Conservation (phyloP, 2,329 filamentous ascomycete species). For the Dothistroma pini region DNA sequence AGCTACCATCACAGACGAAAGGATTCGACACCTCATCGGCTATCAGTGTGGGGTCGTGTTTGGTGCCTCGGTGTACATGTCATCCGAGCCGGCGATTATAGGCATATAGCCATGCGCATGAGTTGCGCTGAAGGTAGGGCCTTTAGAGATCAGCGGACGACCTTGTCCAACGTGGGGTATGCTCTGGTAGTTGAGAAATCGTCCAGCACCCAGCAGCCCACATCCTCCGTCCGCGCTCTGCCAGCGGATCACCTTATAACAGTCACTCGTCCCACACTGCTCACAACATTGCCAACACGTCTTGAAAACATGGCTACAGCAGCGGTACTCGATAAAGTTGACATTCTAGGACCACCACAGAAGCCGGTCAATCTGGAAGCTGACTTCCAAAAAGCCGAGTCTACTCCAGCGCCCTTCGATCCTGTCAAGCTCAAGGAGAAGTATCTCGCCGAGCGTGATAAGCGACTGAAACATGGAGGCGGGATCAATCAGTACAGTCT, state of each 20-base stretch:
- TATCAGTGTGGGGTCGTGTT: background rate
- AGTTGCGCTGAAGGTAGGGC: background rate
- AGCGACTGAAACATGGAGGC: conserved; percentile 17
- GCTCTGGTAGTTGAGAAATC: background rate
- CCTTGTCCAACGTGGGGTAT: background rate
- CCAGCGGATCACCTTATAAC: background rate
- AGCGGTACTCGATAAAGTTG: conserved; percentile 17
- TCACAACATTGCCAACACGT: background rate
- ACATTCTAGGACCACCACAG: conserved; percentile 18
- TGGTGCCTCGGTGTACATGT: background rate
- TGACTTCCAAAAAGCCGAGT: conserved; percentile 19
- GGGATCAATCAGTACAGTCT: conserved; percentile 23
- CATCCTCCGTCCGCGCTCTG: background rate
- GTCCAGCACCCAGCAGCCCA: background rate
- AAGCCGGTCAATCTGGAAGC: conserved; percentile 19
- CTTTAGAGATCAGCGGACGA: background rate
- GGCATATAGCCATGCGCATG: background rate
- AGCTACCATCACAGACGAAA: background rate
- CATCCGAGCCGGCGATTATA: background rate
- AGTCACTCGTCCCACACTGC: background rate
- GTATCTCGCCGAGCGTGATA: conserved; percentile 22
- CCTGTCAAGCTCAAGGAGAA: conserved; percentile 23
- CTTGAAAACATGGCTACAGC: conserved; percentile 18
- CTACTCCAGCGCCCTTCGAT: conserved; percentile 15
- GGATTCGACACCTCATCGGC: background rate